Conservation (phyloP, 1,284 basidiomycete genomes). For the Fomitiporia mediterranea region DNA sequence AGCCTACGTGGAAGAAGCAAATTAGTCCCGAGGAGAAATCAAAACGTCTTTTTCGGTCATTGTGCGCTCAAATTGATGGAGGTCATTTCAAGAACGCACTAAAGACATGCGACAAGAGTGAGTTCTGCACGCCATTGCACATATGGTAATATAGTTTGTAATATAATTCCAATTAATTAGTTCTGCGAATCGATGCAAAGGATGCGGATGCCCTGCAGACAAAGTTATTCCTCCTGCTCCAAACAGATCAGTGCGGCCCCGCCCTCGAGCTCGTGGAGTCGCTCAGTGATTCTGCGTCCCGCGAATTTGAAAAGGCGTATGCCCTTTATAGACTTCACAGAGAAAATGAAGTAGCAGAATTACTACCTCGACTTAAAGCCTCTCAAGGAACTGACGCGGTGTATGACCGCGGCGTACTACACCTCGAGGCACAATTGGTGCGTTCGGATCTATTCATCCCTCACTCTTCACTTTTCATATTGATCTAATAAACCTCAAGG, state of each 20-base stretch:
- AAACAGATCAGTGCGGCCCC: conserved; percentile 71
- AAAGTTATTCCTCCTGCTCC: conserved; percentile 77
- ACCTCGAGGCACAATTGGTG: conserved; percentile 84
- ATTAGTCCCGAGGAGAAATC: conserved; percentile 54
- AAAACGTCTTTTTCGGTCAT: conserved; percentile 69
- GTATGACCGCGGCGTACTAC: conserved; percentile 60
- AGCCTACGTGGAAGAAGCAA: conserved; percentile 40
- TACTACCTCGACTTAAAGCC: conserved; percentile 48
- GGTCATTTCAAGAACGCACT: conserved; percentile 76
- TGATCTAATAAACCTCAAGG: conserved; percentile 37
- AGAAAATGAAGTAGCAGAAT: conserved; percentile 58
- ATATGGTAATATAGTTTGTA: background rate
- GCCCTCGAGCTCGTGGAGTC: conserved; percentile 47
- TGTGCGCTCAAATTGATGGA: conserved; percentile 81
- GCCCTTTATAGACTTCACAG: conserved; percentile 75
- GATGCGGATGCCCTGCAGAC: conserved; percentile 73
- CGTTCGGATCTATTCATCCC: conserved; percentile 25
- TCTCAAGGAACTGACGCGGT: conserved; percentile 32
- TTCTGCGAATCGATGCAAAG: conserved; percentile 61
- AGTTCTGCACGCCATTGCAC: conserved; percentile 27
- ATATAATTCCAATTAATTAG: conserved; percentile 36
- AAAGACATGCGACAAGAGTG: conserved; percentile 87
- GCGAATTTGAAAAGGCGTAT: conserved; percentile 73
- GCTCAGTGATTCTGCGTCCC: conserved; percentile 28
- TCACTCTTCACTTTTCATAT: conserved; percentile 2